Percentiles rank a stretch among this genome's conserved stretches.
phyloP scores from a whole-genome alignment of 139 green algal genomes.

The Haematococcus sp. region DNA sequence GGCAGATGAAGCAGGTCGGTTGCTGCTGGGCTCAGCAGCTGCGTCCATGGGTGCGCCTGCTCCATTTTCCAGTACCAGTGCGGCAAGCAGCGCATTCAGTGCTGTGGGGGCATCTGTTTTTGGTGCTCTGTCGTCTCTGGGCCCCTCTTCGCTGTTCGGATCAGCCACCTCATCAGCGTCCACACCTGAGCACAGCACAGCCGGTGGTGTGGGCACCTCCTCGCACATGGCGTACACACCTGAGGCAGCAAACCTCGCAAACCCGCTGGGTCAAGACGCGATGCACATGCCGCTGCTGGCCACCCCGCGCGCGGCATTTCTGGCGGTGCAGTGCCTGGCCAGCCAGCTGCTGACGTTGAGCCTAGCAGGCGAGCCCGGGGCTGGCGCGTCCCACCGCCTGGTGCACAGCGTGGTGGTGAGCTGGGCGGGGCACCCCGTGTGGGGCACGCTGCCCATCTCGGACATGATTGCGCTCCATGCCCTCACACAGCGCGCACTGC shows the following conservation, averaged over 20 bases:
- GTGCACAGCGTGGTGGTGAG: background rate
- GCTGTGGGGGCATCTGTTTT: too few species aligned
- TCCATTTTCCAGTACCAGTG: too few species aligned
- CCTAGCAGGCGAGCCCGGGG: background rate
- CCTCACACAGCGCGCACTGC: background rate
- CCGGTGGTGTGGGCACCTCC: background rate
- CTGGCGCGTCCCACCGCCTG: background rate
- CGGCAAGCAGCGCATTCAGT: too few species aligned
- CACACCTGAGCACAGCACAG: too few species aligned
- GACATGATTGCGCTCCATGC: background rate
- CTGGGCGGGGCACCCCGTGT: background rate
- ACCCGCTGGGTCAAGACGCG: slow-evolving; percentile 24
- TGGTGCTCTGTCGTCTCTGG: too few species aligned
- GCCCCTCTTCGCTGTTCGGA: too few species aligned
- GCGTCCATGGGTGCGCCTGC: background rate
- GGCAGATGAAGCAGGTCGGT: slow-evolving; percentile 18
- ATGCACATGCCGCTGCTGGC: slow-evolving; percentile 18
- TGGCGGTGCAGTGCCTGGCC: background rate
- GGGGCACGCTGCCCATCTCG: background rate
- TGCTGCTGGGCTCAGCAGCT: slow-evolving; percentile 14
- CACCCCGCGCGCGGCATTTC: slow-evolving; percentile 15
- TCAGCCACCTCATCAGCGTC: too few species aligned
- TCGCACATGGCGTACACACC: background rate
- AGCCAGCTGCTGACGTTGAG: background rate
- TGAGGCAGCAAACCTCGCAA: slow-evolving; percentile 4